Evolutionary conservation across 2,329 filamentous ascomycete species (phyloP), one percentile per base, ranked within the genome.

Genomic region (Sordariomycetes sp.): DNA sequence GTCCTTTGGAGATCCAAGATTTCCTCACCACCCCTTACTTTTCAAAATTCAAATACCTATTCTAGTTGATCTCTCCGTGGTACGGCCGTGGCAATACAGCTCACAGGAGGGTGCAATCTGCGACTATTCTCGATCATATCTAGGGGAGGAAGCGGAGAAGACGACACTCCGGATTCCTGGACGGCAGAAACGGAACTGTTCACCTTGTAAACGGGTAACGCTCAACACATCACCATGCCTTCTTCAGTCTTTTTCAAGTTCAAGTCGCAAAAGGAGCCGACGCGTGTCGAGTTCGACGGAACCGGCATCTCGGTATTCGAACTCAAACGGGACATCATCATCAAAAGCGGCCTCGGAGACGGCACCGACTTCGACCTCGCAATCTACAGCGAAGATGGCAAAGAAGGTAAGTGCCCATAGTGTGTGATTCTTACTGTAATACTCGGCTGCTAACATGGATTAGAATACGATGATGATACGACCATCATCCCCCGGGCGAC

Each of bases 171-270:
- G 24, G 48, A 51, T 25, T 35, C 53, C 22, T n/a, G 16, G 7
- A 46, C 46, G 46, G 22, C 46, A 50, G 46, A 50, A 50, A 12
- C 20, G 46, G 22, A 50, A 24, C 20, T 50, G 12, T 24, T 40
- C 35, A 37, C 22, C 37, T 22, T 52, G 48, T 57, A 57, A 57
- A 57, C 28, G 28, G 32, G n/a, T 11, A 6, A 3, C 25, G 28
- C 20, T 53, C 37, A 51, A 28, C 28, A 52, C 25, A 50, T 70
- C 76, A 84, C 68, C 68, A 97, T 97, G 92, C 85, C 90, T 71
- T 96, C 94, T 59, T 97, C 92, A 64, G 94, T 99, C 70, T 97
- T 97, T 76, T 99, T 97, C 89, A 96, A 96, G 77, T 99, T 99
- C 86, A 97, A 97, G 77, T 97, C 93, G 66, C 91, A 95, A 71